Percentiles rank a stretch among this genome's conserved stretches.
These are phyloP conservation scores for Syncephalastrum contaminatum DNA, from an alignment of 371 early-diverging fungal genomes.

Conservation along the genomic window DNA sequence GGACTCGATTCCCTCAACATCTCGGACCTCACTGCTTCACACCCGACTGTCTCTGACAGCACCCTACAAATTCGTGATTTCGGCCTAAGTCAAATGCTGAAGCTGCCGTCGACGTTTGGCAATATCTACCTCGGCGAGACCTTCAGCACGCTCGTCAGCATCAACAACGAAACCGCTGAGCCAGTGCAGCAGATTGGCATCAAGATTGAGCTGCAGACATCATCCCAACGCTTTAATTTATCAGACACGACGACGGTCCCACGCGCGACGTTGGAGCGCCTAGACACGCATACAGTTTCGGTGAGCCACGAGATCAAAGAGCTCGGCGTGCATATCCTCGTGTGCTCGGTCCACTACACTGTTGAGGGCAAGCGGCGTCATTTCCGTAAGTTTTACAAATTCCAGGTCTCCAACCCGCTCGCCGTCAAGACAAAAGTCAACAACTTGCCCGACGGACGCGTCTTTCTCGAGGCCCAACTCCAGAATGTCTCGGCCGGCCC, in stretches of 20 bases:
- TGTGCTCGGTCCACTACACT: slow-evolving; percentile 85
- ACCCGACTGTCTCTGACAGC: slow-evolving; percentile 23
- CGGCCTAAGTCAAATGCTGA: slow-evolving; percentile 64
- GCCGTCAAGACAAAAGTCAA: slow-evolving; percentile 96
- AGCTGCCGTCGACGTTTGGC: slow-evolving; percentile 76
- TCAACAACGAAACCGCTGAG: slow-evolving; percentile 75
- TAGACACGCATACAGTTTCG: slow-evolving; percentile 68
- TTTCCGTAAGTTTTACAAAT: slow-evolving; percentile 91
- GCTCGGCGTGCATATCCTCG: slow-evolving; percentile 88
- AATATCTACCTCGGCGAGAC: slow-evolving; percentile 94
- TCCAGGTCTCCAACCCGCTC: slow-evolving; percentile 93
- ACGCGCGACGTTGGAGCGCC: slow-evolving; percentile 35
- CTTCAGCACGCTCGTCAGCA: slow-evolving; percentile 81
- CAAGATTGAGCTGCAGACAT: slow-evolving; percentile 88
- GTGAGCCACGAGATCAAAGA: slow-evolving; percentile 94
- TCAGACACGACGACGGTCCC: slow-evolving; percentile 59
- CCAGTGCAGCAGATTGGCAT: slow-evolving; percentile 70
- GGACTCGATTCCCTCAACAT: slow-evolving; percentile 45
- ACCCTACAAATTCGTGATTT: slow-evolving; percentile 54
- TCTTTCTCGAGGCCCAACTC: slow-evolving; percentile 91
- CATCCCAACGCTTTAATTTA: slow-evolving; percentile 72
- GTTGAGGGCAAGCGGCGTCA: slow-evolving; percentile 64
- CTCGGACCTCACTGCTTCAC: slow-evolving; percentile 35
- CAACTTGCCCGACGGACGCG: slow-evolving; percentile 66
- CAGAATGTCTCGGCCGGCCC: slow-evolving; percentile 81